These are phyloP conservation scores for Solanum lycopersicoides DNA, from an alignment of 257 asterid genomes.

Conservation along the genomic window DNA sequence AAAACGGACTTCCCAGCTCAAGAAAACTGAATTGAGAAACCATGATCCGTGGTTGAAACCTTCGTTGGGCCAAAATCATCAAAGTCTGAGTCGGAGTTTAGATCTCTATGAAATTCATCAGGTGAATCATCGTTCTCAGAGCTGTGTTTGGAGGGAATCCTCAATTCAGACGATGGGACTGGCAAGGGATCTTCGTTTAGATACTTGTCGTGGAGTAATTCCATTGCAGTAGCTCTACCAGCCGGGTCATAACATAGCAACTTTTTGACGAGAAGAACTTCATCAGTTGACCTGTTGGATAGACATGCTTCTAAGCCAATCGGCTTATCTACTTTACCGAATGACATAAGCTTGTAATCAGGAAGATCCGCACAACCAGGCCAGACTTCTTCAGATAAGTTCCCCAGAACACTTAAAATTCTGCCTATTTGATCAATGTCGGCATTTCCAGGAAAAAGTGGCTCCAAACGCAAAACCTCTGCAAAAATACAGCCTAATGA, in stretches of 20 bases:
- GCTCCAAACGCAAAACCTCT: conserved; percentile 63
- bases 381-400: conserved; percentile 71
- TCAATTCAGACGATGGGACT: conserved; percentile 42
- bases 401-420: conserved; percentile 60
- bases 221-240: conserved; percentile 69
- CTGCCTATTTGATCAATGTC: conserved; percentile 83
- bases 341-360: conserved; percentile 72
- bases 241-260: conserved; percentile 63
- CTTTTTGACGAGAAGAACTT: conserved; percentile 48
- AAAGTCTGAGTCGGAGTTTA: conserved; percentile 59
- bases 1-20: conserved; percentile 5
- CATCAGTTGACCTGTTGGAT: conserved; percentile 46
- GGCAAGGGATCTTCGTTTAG: conserved; percentile 81
- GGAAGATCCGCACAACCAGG: conserved; percentile 77
- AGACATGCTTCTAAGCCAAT: conserved; percentile 58
- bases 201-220: conserved; percentile 72
- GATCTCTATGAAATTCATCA: conserved; percentile 31
- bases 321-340: conserved; percentile 59
- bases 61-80: conserved; percentile 58
- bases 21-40: conserved; percentile 56
- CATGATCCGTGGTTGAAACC: conserved; percentile 38
- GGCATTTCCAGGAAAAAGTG: conserved; percentile 79
- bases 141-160: conserved; percentile 58
- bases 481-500: conserved; percentile 91
- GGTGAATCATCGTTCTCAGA: conserved; percentile 43